Conservation (phyloP, 2,329 filamentous ascomycete genomes). For the Colletotrichum lentis region DNA sequence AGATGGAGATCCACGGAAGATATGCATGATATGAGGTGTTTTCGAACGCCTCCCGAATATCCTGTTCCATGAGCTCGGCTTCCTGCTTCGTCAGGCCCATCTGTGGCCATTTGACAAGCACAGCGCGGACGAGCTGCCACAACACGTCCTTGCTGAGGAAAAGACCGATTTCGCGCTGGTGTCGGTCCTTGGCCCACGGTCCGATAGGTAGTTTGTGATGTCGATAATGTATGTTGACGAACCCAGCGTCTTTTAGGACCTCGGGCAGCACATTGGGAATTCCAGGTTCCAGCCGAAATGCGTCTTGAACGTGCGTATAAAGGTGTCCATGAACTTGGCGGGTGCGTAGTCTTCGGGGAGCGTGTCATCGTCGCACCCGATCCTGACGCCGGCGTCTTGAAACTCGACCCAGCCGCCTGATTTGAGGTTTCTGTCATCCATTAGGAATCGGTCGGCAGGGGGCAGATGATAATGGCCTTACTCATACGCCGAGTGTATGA, state of each 20-base stretch:
- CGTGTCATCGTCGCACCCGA: slow-evolving; percentile 47
- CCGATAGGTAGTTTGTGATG: slow-evolving; percentile 48
- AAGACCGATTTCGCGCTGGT: slow-evolving; percentile 50
- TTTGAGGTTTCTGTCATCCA: slow-evolving; percentile 44
- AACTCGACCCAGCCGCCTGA: slow-evolving; percentile 54
- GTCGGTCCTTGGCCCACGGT: slow-evolving; percentile 49
- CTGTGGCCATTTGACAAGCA: slow-evolving; percentile 44
- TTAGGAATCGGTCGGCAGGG: slow-evolving; percentile 16
- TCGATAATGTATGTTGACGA: slow-evolving; percentile 46
- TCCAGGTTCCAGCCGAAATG: slow-evolving; percentile 49
- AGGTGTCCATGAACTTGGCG: slow-evolving; percentile 44
- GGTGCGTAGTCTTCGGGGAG: slow-evolving; percentile 36
- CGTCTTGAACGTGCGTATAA: slow-evolving; percentile 46
- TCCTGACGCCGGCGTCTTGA: slow-evolving; percentile 47
- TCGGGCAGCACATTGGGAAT: slow-evolving; percentile 42
- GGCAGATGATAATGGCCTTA: slow-evolving; percentile 37
- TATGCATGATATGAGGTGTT: slow-evolving; percentile 47
- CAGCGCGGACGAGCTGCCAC: slow-evolving; percentile 47
- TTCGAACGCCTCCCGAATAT: slow-evolving; percentile 46
- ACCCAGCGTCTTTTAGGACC: slow-evolving; percentile 47
- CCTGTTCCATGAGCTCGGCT: slow-evolving; percentile 46
- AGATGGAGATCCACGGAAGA: slow-evolving; percentile 50
- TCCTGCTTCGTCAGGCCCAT: slow-evolving; percentile 48
- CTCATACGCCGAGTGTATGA: slow-evolving; percentile 59
- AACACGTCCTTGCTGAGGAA: slow-evolving; percentile 47